Evolutionary conservation across 2,329 filamentous ascomycete species (phyloP).

Genomic region (Fusarium sp.): DNA sequence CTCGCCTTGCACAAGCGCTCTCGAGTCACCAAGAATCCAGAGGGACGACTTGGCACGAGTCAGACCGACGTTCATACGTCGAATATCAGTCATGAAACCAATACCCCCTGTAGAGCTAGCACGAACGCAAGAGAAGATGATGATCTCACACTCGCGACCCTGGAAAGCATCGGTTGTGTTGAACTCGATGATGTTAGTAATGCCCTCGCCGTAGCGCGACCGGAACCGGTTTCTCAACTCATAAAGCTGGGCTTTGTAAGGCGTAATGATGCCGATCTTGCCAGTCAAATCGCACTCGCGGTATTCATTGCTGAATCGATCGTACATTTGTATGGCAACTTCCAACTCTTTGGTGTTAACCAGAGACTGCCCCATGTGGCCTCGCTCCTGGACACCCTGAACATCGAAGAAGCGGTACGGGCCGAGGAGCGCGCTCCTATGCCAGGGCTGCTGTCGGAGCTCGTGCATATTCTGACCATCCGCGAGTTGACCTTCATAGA

Average conservation of each 20-base stretch:
- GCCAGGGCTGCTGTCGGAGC: conserved; percentile 84
- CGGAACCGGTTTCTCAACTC: conserved; percentile 81
- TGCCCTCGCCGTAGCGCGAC: conserved; percentile 74
- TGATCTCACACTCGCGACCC: conserved; percentile 94
- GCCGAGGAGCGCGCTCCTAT: conserved; percentile 79
- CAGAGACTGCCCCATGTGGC: conserved; percentile 85
- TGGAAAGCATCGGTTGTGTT: conserved; percentile 99
- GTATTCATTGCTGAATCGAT: conserved; percentile 79
- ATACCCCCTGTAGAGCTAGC: conserved; percentile 93
- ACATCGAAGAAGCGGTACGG: conserved; percentile 99
- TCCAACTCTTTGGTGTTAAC: conserved; percentile 89
- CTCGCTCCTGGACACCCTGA: conserved; percentile 82
- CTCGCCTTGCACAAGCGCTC: conserved; percentile 83
- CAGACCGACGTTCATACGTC: conserved; percentile 98
- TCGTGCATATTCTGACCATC: conserved; percentile 85
- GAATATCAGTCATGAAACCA: conserved; percentile 97
- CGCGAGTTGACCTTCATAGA: conserved; percentile 88
- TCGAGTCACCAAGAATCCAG: conserved; percentile 94
- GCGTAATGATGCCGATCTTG: conserved; percentile 96
- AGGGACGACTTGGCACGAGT: conserved; percentile 96
- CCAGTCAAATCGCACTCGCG: conserved; percentile 73
- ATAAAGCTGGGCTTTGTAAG: conserved; percentile 91
- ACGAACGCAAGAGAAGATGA: conserved; percentile 98
- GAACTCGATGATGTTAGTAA: conserved; percentile 87
- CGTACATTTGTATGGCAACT: conserved; percentile 85